phyloP scores from a whole-genome alignment of 345 rosid genomes.

The Pistacia vera region DNA sequence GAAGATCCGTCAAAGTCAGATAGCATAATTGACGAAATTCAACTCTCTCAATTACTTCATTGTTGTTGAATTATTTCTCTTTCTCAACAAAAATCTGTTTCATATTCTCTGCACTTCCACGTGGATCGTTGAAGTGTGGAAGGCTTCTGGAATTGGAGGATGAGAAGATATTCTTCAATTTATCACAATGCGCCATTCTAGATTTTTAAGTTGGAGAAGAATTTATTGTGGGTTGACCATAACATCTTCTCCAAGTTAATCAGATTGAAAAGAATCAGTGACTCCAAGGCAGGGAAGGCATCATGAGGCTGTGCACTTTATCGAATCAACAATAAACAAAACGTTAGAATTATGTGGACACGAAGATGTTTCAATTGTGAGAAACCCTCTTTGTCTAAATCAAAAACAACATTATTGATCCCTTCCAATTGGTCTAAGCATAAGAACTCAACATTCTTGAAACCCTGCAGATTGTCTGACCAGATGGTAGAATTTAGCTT shows the following conservation, averaged over 20 bases:
- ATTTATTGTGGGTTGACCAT: not conserved
- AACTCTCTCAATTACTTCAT: too few species aligned
- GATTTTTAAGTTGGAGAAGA: slow-evolving; percentile 9
- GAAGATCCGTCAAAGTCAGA: too few species aligned
- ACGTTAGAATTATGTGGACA: not conserved
- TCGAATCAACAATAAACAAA: not conserved
- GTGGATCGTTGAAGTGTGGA: slow-evolving; percentile 7
- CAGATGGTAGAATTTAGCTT: too few species aligned
- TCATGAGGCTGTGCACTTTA: not conserved
- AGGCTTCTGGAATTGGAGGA: not conserved
- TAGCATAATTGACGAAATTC: too few species aligned
- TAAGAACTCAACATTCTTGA: too few species aligned
- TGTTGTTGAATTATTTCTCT: too few species aligned
- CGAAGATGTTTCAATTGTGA: not conserved
- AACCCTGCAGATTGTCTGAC: too few species aligned
- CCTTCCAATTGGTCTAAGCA: too few species aligned
- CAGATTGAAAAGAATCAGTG: slow-evolving; percentile 15
- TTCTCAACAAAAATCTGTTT: too few species aligned
- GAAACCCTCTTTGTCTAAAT: too few species aligned
- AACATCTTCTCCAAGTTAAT: slow-evolving; percentile 18
- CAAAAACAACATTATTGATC: too few species aligned
- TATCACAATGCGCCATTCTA: slow-evolving; percentile 14
- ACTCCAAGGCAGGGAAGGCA: slow-evolving; percentile 13
- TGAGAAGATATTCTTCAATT: not conserved
- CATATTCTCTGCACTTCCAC: slow-evolving; percentile 6